Percentiles rank a stretch among this genome's conserved stretches.
Evolutionary conservation across 2,329 filamentous ascomycete genomes (phyloP).

Genomic region (Celoporthe dispersa): DNA sequence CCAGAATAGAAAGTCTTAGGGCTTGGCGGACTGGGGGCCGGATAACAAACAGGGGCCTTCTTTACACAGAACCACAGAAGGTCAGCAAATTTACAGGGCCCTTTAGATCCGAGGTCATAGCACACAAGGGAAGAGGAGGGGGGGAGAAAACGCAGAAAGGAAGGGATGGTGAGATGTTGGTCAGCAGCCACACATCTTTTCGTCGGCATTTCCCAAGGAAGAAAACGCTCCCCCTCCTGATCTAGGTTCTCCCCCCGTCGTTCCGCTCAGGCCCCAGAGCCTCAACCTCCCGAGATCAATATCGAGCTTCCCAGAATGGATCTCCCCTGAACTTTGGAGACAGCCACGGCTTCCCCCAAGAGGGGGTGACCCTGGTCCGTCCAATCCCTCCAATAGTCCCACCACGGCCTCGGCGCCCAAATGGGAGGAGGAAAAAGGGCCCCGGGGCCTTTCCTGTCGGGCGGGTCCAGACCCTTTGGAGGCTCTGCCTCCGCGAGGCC

Average conservation of each 20-base stretch:
- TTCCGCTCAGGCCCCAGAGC: not conserved
- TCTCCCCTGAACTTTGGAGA: not conserved
- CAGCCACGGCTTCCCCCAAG: not conserved
- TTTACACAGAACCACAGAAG: conserved; percentile 2
- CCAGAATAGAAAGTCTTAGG: not conserved
- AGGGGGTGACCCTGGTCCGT: not conserved
- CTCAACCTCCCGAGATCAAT: not conserved
- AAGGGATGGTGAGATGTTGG: not conserved
- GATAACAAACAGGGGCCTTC: conserved; percentile 1
- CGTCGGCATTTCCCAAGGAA: not conserved
- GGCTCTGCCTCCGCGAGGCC: not conserved
- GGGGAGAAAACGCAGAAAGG: not conserved
- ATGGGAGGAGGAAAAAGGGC: not conserved
- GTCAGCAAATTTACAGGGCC: not conserved
- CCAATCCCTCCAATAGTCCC: conserved; percentile 2
- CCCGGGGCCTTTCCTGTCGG: not conserved
- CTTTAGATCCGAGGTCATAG: not conserved
- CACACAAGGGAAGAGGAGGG: not conserved
- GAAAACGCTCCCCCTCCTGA: not conserved
- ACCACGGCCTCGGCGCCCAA: not conserved
- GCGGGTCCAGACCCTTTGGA: not conserved
- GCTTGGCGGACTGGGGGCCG: conserved; percentile 2
- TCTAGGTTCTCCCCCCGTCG: no score
- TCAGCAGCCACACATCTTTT: not conserved
- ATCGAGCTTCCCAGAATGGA: not conserved